Evolutionary conservation across 1,284 basidiomycete genomes (phyloP).

Genomic region (Tilletiaria anomala): DNA sequence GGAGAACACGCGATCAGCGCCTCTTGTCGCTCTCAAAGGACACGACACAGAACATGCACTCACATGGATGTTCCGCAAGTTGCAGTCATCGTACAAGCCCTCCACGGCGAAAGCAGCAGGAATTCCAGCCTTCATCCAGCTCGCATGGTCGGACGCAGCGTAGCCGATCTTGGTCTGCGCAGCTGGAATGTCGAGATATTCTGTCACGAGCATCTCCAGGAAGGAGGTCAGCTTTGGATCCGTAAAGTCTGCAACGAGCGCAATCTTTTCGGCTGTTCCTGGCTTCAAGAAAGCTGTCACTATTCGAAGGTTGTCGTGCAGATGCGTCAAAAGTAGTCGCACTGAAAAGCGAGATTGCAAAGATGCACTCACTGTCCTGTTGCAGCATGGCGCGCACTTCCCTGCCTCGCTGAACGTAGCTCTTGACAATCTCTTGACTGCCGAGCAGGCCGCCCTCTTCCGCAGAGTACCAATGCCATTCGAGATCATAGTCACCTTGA

Average conservation of each 20-base stretch:
- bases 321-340: slow-evolving; percentile 8
- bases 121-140: slow-evolving; percentile 39
- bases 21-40: background rate
- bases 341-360: too few relatives aligned
- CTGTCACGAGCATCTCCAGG: slow-evolving; percentile 55
- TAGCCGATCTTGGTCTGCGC: slow-evolving; percentile 63
- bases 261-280: slow-evolving; percentile 72
- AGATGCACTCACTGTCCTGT: slow-evolving; percentile 26
- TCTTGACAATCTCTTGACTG: slow-evolving; percentile 71
- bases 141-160: slow-evolving; percentile 63
- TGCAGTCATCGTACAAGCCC: slow-evolving; percentile 22
- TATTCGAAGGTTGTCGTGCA: background rate
- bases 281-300: slow-evolving; percentile 71
- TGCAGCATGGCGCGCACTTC: slow-evolving; percentile 67
- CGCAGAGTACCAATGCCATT: slow-evolving; percentile 93
- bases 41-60: too few relatives aligned
- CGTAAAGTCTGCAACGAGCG: slow-evolving; percentile 77
- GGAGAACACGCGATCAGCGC: background rate
- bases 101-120: slow-evolving; percentile 43
- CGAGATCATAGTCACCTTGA: slow-evolving; percentile 48
- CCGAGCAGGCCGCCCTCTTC: slow-evolving; percentile 89
- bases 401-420: slow-evolving; percentile 53
- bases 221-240: slow-evolving; percentile 57
- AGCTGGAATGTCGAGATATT: slow-evolving; percentile 47
- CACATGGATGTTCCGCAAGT: slow-evolving; percentile 24